Conservation (phyloP, 108 stramenopile genomes). For the Schizochytrium sp. region DNA sequence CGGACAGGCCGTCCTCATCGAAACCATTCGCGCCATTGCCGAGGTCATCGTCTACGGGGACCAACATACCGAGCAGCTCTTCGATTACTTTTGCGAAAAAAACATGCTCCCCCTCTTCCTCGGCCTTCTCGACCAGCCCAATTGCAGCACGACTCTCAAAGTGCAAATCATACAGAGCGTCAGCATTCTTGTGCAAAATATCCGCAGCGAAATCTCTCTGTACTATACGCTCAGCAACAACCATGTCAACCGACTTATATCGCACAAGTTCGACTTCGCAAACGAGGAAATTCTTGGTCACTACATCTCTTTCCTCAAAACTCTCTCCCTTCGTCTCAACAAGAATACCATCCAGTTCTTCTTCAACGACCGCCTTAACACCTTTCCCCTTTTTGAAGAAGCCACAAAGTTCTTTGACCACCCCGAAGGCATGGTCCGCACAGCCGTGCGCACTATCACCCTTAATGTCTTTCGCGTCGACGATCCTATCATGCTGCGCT, state of each 20-base stretch:
- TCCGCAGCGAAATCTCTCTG: neutral
- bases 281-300: slow-evolving; percentile 40
- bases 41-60: slow-evolving; percentile 41
- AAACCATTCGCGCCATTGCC: neutral
- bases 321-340: slow-evolving; percentile 38
- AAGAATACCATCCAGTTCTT: slow-evolving; percentile 35
- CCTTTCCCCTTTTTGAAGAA: neutral
- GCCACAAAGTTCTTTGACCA: slow-evolving; percentile 3
- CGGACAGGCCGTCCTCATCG: neutral
- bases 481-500: neutral
- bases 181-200: slow-evolving; percentile 34
- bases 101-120: slow-evolving; percentile 21
- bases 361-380: neutral
- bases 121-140: neutral
- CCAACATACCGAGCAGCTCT: slow-evolving; percentile 22
- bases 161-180: slow-evolving; percentile 38
- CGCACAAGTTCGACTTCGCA: neutral
- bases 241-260: slow-evolving; percentile 34
- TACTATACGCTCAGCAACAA: slow-evolving; percentile 32
- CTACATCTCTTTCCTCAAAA: slow-evolving; percentile 38
- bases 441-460: slow-evolving; percentile 17
- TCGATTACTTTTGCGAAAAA: slow-evolving; percentile 38
- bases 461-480: slow-evolving; percentile 7
- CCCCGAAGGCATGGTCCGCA: slow-evolving; percentile 20
- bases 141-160: neutral